A percentile compares a stretch with the other conserved stretches of the same genome.
Conservation (phyloP, 2,329 filamentous ascomycete genomes). For the Chaetomiaceae sp. region DNA sequence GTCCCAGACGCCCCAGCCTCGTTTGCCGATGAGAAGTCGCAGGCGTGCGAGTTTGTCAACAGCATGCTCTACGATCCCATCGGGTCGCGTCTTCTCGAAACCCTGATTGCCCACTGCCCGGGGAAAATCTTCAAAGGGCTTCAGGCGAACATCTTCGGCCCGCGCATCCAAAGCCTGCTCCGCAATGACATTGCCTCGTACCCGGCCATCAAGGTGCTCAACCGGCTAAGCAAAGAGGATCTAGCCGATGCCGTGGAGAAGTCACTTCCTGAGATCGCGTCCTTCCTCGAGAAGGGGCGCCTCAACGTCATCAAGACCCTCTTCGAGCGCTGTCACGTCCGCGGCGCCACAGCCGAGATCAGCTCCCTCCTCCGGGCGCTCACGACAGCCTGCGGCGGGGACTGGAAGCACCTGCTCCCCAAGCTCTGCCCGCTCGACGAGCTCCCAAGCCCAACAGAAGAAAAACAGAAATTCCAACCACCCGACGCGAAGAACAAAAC, state of each 20-base stretch:
- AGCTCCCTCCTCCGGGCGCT: slow-evolving; percentile 43
- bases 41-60: slow-evolving; percentile 71
- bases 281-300: slow-evolving; percentile 67
- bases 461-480: slow-evolving; percentile 27
- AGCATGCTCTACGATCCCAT: slow-evolving; percentile 84
- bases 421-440: slow-evolving; percentile 44
- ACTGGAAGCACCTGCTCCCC: slow-evolving; percentile 42
- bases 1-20: slow-evolving; percentile 69
- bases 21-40: slow-evolving; percentile 64
- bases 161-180: slow-evolving; percentile 71
- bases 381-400: slow-evolving; percentile 41
- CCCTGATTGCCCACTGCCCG: slow-evolving; percentile 71
- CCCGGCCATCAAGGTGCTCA: slow-evolving; percentile 74
- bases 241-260: slow-evolving; percentile 65
- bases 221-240: slow-evolving; percentile 81
- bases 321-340: slow-evolving; percentile 73
- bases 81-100: slow-evolving; percentile 84
- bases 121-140: slow-evolving; percentile 88
- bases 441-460: slow-evolving; percentile 25
- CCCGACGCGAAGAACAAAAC: slow-evolving; percentile 50
- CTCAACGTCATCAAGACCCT: slow-evolving; percentile 74
- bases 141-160: slow-evolving; percentile 72
- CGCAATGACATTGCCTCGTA: slow-evolving; percentile 89
- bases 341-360: slow-evolving; percentile 50
- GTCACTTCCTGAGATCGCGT: slow-evolving; percentile 66